Percentiles rank a stretch among this genome's conserved stretches.
Conservation (phyloP, 2,329 filamentous ascomycete species). For the Dryadomyces quercus-mongolicae region DNA sequence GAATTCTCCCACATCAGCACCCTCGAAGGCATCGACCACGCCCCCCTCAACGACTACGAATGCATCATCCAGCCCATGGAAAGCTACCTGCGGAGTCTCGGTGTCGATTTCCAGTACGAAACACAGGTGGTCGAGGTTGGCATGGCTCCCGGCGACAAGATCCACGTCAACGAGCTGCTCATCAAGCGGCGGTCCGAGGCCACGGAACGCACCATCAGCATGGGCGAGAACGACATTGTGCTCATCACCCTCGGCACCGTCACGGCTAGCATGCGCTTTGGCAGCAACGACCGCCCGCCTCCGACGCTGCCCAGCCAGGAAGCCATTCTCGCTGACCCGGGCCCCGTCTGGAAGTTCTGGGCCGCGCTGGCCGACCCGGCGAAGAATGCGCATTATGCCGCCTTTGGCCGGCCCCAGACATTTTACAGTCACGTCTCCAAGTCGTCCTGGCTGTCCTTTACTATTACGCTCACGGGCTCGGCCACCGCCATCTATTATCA, state of each 20-base stretch:
- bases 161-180: conserved; percentile 1
- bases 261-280: conserved; percentile 19
- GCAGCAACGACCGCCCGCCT: conserved; percentile 17
- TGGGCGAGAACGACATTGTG: conserved; percentile 19
- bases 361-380: conserved; percentile 18
- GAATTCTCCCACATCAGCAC: conserved; percentile 17
- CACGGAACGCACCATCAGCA: neutral
- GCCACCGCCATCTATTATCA: conserved; percentile 18
- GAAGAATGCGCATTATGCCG: conserved; percentile 12
- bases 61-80: conserved; percentile 17
- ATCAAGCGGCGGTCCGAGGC: neutral
- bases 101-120: conserved; percentile 16
- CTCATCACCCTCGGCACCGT: conserved; percentile 23
- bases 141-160: conserved; percentile 1
- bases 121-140: conserved; percentile 4
- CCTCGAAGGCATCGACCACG: conserved; percentile 16
- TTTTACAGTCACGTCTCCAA: conserved; percentile 23
- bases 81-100: conserved; percentile 15
- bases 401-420: conserved; percentile 25
- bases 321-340: conserved; percentile 16
- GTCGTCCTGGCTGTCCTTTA: conserved; percentile 24
- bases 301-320: conserved; percentile 13
- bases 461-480: conserved; percentile 19
- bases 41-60: conserved; percentile 19
- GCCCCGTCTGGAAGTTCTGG: conserved; percentile 26